phyloP scores from a whole-genome alignment of 2,329 filamentous ascomycete genomes.

The Penicillium nordicum region DNA sequence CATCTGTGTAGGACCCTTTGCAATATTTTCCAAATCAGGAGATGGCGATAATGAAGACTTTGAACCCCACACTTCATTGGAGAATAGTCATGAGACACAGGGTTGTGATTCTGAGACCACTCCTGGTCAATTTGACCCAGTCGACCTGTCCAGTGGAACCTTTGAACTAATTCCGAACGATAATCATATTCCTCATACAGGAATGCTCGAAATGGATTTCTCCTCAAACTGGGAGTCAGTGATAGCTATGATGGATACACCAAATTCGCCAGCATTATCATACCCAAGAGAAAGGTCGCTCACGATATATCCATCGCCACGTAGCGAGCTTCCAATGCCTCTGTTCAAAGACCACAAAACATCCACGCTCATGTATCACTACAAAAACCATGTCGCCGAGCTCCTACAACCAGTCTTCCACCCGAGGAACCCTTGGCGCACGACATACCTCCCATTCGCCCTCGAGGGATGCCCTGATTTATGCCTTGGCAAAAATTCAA shows the following conservation, averaged over 20 bases:
- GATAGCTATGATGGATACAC: neutral
- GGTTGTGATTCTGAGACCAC: neutral
- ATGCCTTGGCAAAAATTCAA: neutral
- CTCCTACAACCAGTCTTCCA: slow-evolving; percentile 12
- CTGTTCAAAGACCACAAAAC: slow-evolving; percentile 1
- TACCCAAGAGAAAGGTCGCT: neutral
- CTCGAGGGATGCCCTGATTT: slow-evolving; percentile 9
- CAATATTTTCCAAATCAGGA: neutral
- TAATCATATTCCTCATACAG: neutral
- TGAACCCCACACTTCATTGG: neutral
- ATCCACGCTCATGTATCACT: slow-evolving; percentile 8
- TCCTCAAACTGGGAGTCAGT: neutral
- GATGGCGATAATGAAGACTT: neutral
- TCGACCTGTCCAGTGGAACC: neutral
- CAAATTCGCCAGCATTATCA: neutral
- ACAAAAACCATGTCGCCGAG: slow-evolving; percentile 11
- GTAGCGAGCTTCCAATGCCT: neutral
- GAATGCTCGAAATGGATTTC: neutral
- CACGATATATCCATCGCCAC: neutral
- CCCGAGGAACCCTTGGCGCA: slow-evolving; percentile 11
- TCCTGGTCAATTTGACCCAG: neutral
- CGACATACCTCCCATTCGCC: slow-evolving; percentile 14
- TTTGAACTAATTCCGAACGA: neutral
- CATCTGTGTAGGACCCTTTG: slow-evolving; percentile 6
- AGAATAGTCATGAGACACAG: neutral